Percentiles rank a stretch among this genome's conserved stretches.
These are phyloP conservation scores for Neurospora intermedia DNA, from an alignment of 495 filamentous ascomycete species.

Conservation along the genomic window DNA sequence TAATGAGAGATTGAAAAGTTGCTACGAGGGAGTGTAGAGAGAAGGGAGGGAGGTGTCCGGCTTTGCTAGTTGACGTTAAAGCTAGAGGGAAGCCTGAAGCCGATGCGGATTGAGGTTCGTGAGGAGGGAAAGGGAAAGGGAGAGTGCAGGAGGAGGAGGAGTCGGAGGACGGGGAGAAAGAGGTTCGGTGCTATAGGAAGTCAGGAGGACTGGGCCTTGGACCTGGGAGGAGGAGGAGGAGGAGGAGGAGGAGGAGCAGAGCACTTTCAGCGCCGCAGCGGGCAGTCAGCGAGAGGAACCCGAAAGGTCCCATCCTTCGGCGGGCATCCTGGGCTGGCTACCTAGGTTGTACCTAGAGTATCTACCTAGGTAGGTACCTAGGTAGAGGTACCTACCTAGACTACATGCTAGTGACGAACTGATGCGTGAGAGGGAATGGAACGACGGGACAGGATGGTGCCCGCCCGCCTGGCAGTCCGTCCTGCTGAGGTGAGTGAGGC, in stretches of 20 bases:
- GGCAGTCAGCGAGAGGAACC: background rate
- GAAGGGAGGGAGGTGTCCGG: constrained; percentile 9
- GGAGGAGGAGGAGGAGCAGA: background rate
- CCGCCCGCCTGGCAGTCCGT: background rate
- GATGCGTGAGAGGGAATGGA: background rate
- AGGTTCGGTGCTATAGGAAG: background rate
- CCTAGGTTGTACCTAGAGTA: background rate
- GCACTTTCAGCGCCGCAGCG: background rate
- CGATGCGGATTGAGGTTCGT: background rate
- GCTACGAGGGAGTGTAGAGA: constrained; percentile 23
- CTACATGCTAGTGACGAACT: background rate
- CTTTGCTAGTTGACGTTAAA: constrained; percentile 2
- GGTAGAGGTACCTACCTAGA: no score
- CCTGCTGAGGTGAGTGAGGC: background rate
- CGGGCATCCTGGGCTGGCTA: background rate
- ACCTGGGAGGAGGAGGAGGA: background rate
- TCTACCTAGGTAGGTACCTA: no score
- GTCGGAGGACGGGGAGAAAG: background rate
- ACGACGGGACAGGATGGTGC: background rate
- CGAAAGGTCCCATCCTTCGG: background rate
- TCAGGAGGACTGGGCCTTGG: background rate
- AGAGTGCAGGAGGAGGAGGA: constrained; percentile 20
- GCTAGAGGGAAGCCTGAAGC: constrained; percentile 10
- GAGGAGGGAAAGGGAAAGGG: constrained; percentile 10
- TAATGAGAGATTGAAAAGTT: constrained; percentile 26